These are phyloP conservation scores for Cylindrotheca fusiformis DNA, from an alignment of 108 stramenopile species.

Conservation along the genomic window DNA sequence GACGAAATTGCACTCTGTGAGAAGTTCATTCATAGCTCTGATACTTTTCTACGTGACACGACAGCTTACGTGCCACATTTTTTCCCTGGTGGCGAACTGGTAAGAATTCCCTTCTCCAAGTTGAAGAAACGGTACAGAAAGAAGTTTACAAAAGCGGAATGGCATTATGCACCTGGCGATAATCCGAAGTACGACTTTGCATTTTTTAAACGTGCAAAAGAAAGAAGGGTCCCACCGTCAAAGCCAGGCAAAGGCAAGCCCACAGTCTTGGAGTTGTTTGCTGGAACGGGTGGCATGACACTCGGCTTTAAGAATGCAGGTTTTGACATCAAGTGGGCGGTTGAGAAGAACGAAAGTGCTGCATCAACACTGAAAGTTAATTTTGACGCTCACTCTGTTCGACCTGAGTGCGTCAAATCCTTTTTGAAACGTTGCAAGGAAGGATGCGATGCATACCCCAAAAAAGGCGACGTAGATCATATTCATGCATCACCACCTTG, in stretches of 20 bases:
- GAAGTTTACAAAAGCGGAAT: too few species aligned
- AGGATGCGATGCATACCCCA: slow-evolving; percentile 14
- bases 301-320: slow-evolving; percentile 32
- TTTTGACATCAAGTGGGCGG: slow-evolving; percentile 29
- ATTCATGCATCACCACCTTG: slow-evolving; percentile 30
- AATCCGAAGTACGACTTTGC: too few species aligned
- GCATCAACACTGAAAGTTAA: not conserved
- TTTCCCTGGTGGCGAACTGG: too few species aligned
- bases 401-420: not conserved
- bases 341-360: slow-evolving; percentile 26
- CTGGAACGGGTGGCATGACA: slow-evolving; percentile 41
- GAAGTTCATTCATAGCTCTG: too few species aligned
- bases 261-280: slow-evolving; percentile 34
- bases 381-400: not conserved
- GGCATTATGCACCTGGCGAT: too few species aligned
- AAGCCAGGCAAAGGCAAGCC: not conserved
- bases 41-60: too few species aligned
- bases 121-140: too few species aligned
- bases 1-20: too few species aligned
- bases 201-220: too few species aligned
- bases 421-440: slow-evolving; percentile 18
- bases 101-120: too few species aligned
- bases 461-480: slow-evolving; percentile 14
- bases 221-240: too few species aligned
- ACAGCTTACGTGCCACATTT: too few species aligned